phyloP scores from a whole-genome alignment of 768 basidiomycete genomes.

The Xerocomellus chrysenteron region DNA sequence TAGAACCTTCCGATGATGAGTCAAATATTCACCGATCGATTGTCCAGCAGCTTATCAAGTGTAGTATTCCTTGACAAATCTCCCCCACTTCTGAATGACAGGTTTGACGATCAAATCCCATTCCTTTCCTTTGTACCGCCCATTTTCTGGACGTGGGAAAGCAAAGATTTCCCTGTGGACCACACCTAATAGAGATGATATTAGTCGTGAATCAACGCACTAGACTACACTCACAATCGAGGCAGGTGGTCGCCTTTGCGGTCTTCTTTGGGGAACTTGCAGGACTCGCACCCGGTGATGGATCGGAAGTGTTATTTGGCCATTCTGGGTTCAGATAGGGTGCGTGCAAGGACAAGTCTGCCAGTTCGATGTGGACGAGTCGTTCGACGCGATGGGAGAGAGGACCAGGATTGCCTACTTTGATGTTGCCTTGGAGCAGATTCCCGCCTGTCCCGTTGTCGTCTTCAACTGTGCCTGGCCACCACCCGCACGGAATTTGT shows the following conservation, averaged over 20 bases:
- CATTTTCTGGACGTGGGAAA: conserved; percentile 54
- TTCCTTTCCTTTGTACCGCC: conserved; percentile 60
- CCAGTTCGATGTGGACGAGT: conserved; percentile 77
- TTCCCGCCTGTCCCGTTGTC: conserved; percentile 38
- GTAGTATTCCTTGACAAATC: conserved; percentile 46
- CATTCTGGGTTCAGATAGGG: conserved; percentile 60
- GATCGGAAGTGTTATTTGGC: conserved; percentile 36
- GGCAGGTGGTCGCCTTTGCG: conserved; percentile 32
- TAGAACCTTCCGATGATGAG: neutral
- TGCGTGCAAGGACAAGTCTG: conserved; percentile 58
- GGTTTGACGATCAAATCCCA: conserved; percentile 75
- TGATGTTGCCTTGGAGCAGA: conserved; percentile 65
- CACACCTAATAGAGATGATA: conserved; percentile 31
- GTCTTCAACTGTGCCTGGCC: conserved; percentile 56
- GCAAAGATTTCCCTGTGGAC: conserved; percentile 80
- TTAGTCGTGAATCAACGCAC: conserved; percentile 3
- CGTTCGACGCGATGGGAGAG: conserved; percentile 77
- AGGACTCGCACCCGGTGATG: neutral
- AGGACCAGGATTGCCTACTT: conserved; percentile 57
- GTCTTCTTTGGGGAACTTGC: conserved; percentile 18
- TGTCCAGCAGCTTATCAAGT: conserved; percentile 13
- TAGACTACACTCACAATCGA: conserved; percentile 42
- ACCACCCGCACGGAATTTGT: conserved; percentile 71
- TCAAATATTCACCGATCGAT: neutral
- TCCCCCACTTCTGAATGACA: conserved; percentile 77